Conservation (phyloP, 2,329 filamentous ascomycete genomes). For the Harringtonia aguacate region DNA sequence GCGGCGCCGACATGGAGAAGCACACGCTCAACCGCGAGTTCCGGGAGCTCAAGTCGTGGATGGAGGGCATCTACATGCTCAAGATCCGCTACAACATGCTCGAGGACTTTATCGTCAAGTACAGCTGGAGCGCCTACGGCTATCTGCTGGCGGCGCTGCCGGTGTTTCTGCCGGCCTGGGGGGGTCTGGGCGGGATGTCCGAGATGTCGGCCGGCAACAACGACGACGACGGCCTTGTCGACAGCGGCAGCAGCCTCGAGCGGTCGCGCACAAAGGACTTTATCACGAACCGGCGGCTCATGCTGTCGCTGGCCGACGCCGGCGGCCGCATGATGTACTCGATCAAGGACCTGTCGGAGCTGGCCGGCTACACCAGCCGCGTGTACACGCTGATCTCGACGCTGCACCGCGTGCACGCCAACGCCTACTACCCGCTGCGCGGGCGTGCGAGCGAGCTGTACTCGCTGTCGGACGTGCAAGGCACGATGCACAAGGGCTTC, state of each 20-base stretch:
- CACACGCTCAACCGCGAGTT: slow-evolving; percentile 87
- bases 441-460: slow-evolving; percentile 68
- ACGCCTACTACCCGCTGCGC: slow-evolving; percentile 63
- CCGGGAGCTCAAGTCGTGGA: slow-evolving; percentile 86
- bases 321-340: slow-evolving; percentile 99
- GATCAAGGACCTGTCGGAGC: slow-evolving; percentile 92
- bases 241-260: slow-evolving; percentile 49
- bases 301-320: slow-evolving; percentile 93
- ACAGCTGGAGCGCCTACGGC: slow-evolving; percentile 96
- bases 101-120: slow-evolving; percentile 96
- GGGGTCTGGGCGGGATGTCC: slow-evolving; percentile 63
- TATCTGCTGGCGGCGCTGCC: slow-evolving; percentile 89
- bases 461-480: slow-evolving; percentile 83
- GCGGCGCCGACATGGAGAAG: slow-evolving; percentile 90
- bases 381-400: slow-evolving; percentile 95
- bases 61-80: slow-evolving; percentile 96
- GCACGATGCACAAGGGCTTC: slow-evolving; percentile 88
- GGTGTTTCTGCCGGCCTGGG: slow-evolving; percentile 90
- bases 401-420: slow-evolving; percentile 83
- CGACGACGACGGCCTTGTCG: neutral
- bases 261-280: slow-evolving; percentile 93
- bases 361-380: slow-evolving; percentile 90
- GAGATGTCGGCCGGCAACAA: slow-evolving; percentile 48
- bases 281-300: slow-evolving; percentile 96
- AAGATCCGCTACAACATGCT: slow-evolving; percentile 99